Evolutionary conservation across 2,329 filamentous ascomycete genomes (phyloP).

Genomic region (Ceratocystis colombiana): DNA sequence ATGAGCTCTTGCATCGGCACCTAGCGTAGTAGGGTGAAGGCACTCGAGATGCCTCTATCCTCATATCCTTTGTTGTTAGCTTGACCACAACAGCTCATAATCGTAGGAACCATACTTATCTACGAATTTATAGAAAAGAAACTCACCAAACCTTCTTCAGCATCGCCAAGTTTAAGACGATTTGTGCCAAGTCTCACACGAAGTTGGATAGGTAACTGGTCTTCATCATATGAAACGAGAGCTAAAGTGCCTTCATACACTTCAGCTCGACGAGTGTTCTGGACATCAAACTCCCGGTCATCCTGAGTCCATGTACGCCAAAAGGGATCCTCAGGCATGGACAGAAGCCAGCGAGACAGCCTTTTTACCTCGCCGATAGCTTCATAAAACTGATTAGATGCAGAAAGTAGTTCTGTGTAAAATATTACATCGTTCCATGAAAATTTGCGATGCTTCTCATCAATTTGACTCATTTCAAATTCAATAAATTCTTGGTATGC

Average conservation of each 20-base stretch:
- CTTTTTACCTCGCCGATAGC: conserved; percentile 61
- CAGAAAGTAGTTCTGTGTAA: conserved; percentile 70
- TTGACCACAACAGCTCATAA: not conserved
- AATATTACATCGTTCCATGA: conserved; percentile 78
- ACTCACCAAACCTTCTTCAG: conserved; percentile 64
- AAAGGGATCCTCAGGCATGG: conserved; percentile 59
- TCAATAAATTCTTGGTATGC: conserved; percentile 43
- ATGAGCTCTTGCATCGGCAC: conserved; percentile 15
- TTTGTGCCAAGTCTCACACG: conserved; percentile 75
- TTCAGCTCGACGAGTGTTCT: conserved; percentile 55
- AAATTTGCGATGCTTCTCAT: conserved; percentile 34
- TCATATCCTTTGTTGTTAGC: conserved; percentile 20
- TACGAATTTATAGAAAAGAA: not conserved
- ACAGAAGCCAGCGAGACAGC: conserved; percentile 71
- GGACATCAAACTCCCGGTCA: conserved; percentile 80
- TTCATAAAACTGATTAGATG: conserved; percentile 50
- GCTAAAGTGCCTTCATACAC: conserved; percentile 51
- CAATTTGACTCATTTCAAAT: conserved; percentile 32
- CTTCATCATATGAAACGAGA: conserved; percentile 46
- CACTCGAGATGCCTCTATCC: conserved; percentile 50
- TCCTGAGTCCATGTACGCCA: conserved; percentile 67
- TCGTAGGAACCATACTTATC: not conserved
- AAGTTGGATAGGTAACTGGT: conserved; percentile 70
- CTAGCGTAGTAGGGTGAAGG: conserved; percentile 50
- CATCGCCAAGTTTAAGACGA: conserved; percentile 59